Percentiles rank a stretch among this genome's conserved stretches.
These are phyloP conservation scores for Lyophyllum semitale DNA, from an alignment of 768 basidiomycete species.

Conservation along the genomic window DNA sequence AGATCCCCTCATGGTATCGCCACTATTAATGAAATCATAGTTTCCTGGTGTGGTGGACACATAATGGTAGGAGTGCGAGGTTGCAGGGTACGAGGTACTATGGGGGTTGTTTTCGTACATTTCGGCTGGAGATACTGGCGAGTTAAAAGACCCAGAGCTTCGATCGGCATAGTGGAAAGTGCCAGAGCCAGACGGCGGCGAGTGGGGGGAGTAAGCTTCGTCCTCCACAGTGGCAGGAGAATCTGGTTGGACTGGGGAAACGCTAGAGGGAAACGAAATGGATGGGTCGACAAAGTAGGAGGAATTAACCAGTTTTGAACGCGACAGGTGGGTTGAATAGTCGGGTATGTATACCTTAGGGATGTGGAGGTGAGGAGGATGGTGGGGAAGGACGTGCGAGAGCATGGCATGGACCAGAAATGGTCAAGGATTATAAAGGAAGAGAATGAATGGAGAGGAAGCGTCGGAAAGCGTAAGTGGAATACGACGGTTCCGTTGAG, in stretches of 20 bases:
- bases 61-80: conserved; percentile 22
- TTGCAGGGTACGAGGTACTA: conserved; percentile 18
- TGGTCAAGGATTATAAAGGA: conserved; percentile 18
- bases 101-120: conserved; percentile 29
- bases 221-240: conserved; percentile 39
- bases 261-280: conserved; percentile 20
- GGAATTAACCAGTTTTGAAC: conserved; percentile 23
- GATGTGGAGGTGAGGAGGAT: conserved; percentile 22
- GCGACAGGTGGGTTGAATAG: conserved; percentile 16
- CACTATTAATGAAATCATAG: conserved; percentile 28
- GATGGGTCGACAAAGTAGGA: conserved; percentile 27
- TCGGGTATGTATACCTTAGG: conserved; percentile 26
- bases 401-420: conserved; percentile 18
- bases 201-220: conserved; percentile 30
- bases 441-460: not conserved
- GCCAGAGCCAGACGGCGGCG: conserved; percentile 28
- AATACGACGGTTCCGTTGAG: conserved; percentile 22
- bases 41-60: conserved; percentile 12
- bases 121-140: conserved; percentile 31
- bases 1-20: conserved; percentile 26
- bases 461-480: no score
- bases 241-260: conserved; percentile 26
- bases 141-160: conserved; percentile 29
- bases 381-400: conserved; percentile 21
- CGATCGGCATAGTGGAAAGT: conserved; percentile 33